Evolutionary conservation across 139 green algal genomes (phyloP).

Genomic region (Coelastrella sp.): DNA sequence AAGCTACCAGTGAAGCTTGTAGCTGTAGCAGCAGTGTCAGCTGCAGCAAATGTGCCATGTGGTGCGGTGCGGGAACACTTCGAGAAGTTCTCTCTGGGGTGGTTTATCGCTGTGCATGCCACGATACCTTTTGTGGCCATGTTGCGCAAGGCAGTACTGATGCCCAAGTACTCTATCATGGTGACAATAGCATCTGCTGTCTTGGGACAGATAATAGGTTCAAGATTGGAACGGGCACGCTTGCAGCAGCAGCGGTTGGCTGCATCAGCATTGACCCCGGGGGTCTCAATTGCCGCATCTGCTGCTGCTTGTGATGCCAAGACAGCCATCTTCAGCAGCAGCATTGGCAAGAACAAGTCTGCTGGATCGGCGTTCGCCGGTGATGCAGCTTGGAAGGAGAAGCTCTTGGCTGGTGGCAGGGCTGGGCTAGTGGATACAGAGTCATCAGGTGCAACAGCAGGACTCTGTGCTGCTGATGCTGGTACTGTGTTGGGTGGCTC

Average conservation of each 20-base stretch:
- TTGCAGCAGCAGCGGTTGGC: constrained; percentile 44
- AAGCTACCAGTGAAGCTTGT: constrained; percentile 56
- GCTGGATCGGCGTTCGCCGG: too few relatives aligned
- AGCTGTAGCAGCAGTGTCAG: constrained; percentile 59
- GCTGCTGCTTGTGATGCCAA: not conserved
- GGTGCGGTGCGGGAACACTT: constrained; percentile 81
- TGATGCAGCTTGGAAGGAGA: not conserved
- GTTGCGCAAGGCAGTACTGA: constrained; percentile 90
- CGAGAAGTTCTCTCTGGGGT: constrained; percentile 84
- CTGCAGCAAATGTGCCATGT: constrained; percentile 79
- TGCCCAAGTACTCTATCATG: constrained; percentile 83
- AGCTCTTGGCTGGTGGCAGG: constrained; percentile 6
- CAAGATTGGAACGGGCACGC: constrained; percentile 67
- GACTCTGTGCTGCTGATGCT: not conserved
- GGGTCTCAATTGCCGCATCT: not conserved
- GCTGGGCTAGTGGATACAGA: not conserved
- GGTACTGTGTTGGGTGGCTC: not conserved
- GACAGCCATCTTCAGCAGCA: not conserved
- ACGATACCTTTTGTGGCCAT: constrained; percentile 91
- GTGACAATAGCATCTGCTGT: constrained; percentile 82
- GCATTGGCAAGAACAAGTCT: not conserved
- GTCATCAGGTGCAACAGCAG: not conserved
- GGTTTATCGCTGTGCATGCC: constrained; percentile 91
- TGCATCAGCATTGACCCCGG: not conserved
- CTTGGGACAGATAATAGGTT: constrained; percentile 72